Conservation (phyloP, 2,329 filamentous ascomycete species). For the Fusarium sp. region DNA sequence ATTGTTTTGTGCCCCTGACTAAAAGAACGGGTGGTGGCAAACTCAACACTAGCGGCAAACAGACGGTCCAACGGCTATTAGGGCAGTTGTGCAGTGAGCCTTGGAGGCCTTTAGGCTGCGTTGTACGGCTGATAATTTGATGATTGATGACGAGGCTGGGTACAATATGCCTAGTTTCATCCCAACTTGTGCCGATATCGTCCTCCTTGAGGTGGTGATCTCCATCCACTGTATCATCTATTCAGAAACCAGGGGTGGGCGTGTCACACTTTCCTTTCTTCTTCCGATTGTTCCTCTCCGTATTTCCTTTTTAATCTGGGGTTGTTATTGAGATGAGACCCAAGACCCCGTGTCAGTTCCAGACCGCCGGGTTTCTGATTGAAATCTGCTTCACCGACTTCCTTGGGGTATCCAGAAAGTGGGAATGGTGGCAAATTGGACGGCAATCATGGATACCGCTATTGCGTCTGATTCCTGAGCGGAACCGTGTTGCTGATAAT, state of each 20-base stretch:
- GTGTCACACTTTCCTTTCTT: slow-evolving; percentile 27
- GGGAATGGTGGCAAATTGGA: slow-evolving; percentile 40
- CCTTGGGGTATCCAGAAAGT: slow-evolving; percentile 9
- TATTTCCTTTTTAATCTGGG: slow-evolving; percentile 39
- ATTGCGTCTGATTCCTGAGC: slow-evolving; percentile 4
- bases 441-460: slow-evolving; percentile 14
- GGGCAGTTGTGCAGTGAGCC: slow-evolving; percentile 2
- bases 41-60: slow-evolving; percentile 41
- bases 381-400: slow-evolving; percentile 43
- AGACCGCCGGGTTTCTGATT: slow-evolving; percentile 37
- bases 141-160: slow-evolving; percentile 25
- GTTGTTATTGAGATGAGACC: slow-evolving; percentile 23
- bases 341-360: slow-evolving; percentile 31
- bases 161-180: slow-evolving; percentile 10
- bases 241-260: slow-evolving; percentile 9
- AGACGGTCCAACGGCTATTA: slow-evolving; percentile 41
- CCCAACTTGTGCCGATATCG: slow-evolving; percentile 4
- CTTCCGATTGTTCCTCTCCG: slow-evolving; percentile 18
- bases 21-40: slow-evolving; percentile 43
- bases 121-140: neutral
- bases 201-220: slow-evolving; percentile 3
- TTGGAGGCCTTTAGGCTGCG: neutral
- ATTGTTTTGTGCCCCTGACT: slow-evolving; percentile 42
- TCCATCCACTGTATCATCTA: neutral
- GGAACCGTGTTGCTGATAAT: slow-evolving; percentile 18